A percentile compares a stretch with the other conserved stretches of the same genome.
These are phyloP conservation scores for Ophiostoma sp. DNA, from an alignment of 2,329 filamentous ascomycete species.

Conservation along the genomic window DNA sequence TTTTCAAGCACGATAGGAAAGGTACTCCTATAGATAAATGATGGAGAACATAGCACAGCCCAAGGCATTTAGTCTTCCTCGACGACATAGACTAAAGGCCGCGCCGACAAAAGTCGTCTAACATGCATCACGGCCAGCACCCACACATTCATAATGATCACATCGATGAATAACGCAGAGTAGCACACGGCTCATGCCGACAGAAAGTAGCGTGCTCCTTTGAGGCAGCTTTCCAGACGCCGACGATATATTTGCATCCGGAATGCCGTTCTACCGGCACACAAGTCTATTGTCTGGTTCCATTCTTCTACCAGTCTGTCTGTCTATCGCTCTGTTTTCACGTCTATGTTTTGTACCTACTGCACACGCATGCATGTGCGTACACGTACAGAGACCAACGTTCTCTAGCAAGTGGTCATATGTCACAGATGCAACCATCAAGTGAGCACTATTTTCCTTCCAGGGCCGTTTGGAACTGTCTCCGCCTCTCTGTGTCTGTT, in stretches of 20 bases:
- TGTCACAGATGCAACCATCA: neutral
- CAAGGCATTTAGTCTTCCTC: neutral
- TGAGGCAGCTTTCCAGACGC: neutral
- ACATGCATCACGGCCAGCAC: neutral
- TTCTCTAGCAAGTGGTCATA: neutral
- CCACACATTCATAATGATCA: neutral
- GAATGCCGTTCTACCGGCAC: neutral
- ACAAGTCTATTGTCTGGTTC: neutral
- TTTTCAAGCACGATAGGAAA: neutral
- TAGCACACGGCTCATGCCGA: neutral
- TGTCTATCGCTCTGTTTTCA: neutral
- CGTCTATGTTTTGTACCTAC: neutral
- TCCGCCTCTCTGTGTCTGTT: neutral
- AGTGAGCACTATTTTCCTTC: conserved; percentile 7
- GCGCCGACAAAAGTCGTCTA: neutral
- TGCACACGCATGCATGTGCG: neutral
- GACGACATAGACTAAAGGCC: neutral
- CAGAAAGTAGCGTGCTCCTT: neutral
- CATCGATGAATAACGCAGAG: neutral
- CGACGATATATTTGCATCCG: neutral
- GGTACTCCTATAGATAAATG: neutral
- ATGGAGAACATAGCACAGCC: neutral
- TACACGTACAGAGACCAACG: neutral
- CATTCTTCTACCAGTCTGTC: neutral
- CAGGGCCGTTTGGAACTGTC: neutral